phyloP scores from a whole-genome alignment of 257 asterid genomes.

The Ocimum tenuiflorum region DNA sequence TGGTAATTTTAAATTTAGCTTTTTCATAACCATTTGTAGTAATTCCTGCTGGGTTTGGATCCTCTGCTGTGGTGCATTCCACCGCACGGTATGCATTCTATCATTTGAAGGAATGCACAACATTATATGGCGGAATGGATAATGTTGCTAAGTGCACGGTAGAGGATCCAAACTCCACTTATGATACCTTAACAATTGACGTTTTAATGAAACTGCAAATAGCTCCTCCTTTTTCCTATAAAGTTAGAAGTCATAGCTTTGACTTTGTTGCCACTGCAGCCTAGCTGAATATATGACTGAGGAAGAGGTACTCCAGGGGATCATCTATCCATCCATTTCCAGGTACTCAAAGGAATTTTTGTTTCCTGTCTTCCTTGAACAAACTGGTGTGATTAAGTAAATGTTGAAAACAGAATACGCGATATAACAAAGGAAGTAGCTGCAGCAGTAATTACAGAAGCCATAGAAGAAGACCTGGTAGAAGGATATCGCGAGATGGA shows the following conservation, averaged over 20 bases:
- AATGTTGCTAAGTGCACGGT: too few species aligned
- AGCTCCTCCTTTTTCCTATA: neutral
- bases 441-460: constrained; percentile 82
- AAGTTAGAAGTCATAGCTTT: constrained; percentile 4
- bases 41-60: too few species aligned
- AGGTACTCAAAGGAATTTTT: constrained; percentile 35
- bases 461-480: constrained; percentile 82
- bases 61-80: too few species aligned
- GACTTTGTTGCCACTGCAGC: constrained; percentile 36
- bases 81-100: too few species aligned
- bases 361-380: neutral
- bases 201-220: too few species aligned
- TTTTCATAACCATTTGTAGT: neutral
- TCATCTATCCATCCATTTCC: constrained; percentile 87
- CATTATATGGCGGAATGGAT: too few species aligned
- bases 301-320: constrained; percentile 77
- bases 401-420: constrained; percentile 71
- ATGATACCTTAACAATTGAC: too few species aligned
- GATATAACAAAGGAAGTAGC: constrained; percentile 97
- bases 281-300: constrained; percentile 93
- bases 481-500: constrained; percentile 97
- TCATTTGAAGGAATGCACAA: too few species aligned
- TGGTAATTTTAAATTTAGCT: constrained; percentile 44
- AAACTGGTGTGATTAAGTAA: too few species aligned
- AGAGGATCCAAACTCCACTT: too few species aligned